Conservation (phyloP, 2,329 filamentous ascomycete species). For the Hypoxylon sp. region DNA sequence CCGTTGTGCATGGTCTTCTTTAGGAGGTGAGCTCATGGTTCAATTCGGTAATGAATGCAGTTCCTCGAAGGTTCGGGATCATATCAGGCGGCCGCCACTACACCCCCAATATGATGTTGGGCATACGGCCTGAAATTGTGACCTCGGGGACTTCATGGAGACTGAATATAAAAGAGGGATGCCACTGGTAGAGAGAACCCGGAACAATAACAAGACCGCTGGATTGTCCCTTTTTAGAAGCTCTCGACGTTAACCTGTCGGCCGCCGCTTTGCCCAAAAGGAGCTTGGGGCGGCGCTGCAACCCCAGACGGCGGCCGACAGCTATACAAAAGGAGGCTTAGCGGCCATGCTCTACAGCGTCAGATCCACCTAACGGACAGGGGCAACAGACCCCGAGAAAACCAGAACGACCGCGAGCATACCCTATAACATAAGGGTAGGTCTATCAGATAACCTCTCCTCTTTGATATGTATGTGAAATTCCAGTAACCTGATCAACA, state of each 20-base stretch:
- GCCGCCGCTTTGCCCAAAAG: not conserved
- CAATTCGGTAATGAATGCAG: not conserved
- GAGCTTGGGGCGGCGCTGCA: not conserved
- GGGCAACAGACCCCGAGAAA: not conserved
- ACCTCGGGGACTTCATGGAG: not conserved
- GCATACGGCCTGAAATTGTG: not conserved
- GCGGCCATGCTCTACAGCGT: not conserved
- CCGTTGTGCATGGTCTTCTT: not conserved
- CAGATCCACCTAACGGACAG: not conserved
- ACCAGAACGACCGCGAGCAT: not conserved
- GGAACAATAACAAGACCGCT: not conserved
- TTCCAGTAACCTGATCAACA: too few species aligned
- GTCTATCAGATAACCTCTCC: not conserved
- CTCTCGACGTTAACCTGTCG: not conserved
- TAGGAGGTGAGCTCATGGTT: not conserved
- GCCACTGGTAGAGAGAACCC: not conserved
- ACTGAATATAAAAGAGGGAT: not conserved
- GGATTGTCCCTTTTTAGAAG: not conserved
- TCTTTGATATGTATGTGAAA: too few species aligned
- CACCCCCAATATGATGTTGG: not conserved
- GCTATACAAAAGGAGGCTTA: not conserved
- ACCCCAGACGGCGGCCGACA: not conserved
- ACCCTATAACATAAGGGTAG: not conserved
- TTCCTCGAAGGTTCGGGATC: not conserved
- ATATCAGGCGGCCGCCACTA: conserved; percentile 1